Percentiles rank a stretch among this genome's conserved stretches.
phyloP scores from a whole-genome alignment of 495 filamentous ascomycete genomes.

The Hypomontagnella monticulosa region DNA sequence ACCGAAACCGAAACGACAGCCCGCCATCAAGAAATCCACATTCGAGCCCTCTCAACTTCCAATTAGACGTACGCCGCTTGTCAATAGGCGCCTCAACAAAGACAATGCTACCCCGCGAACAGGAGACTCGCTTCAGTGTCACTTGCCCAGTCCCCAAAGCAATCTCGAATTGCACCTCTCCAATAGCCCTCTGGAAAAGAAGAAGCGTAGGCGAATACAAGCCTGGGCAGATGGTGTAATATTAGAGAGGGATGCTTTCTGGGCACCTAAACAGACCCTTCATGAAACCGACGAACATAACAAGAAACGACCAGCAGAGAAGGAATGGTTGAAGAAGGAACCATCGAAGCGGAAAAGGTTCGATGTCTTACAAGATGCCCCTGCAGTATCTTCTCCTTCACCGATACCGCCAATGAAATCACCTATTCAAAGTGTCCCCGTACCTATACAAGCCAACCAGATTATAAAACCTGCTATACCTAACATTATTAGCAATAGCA shows the following conservation, averaged over 20 bases:
- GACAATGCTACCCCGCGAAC: slow-evolving; percentile 20
- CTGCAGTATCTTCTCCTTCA: slow-evolving; percentile 32
- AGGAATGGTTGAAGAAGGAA: slow-evolving; percentile 41
- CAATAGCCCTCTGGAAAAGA: not conserved
- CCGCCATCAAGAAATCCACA: slow-evolving; percentile 23
- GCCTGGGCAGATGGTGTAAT: slow-evolving; percentile 34
- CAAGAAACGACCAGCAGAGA: slow-evolving; percentile 36
- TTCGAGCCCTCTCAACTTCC: slow-evolving; percentile 5
- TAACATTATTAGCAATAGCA: slow-evolving; percentile 9
- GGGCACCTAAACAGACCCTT: slow-evolving; percentile 32
- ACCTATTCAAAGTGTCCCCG: slow-evolving; percentile 13
- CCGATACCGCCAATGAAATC: slow-evolving; percentile 10
- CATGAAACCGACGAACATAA: not conserved
- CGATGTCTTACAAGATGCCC: slow-evolving; percentile 24
- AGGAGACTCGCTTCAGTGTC: slow-evolving; percentile 35
- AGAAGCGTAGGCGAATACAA: slow-evolving; percentile 34
- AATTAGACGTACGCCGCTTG: slow-evolving; percentile 5
- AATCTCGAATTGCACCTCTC: slow-evolving; percentile 29
- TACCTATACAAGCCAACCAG: slow-evolving; percentile 1
- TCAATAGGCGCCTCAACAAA: slow-evolving; percentile 7
- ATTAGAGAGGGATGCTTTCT: slow-evolving; percentile 42
- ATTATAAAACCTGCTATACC: not conserved
- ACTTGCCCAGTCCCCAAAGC: slow-evolving; percentile 45
- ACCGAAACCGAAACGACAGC: slow-evolving; percentile 25
- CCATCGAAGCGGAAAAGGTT: slow-evolving; percentile 36